These are phyloP conservation scores for Cercospora sp. DNA, from an alignment of 2,329 filamentous ascomycete species.

Conservation along the genomic window DNA sequence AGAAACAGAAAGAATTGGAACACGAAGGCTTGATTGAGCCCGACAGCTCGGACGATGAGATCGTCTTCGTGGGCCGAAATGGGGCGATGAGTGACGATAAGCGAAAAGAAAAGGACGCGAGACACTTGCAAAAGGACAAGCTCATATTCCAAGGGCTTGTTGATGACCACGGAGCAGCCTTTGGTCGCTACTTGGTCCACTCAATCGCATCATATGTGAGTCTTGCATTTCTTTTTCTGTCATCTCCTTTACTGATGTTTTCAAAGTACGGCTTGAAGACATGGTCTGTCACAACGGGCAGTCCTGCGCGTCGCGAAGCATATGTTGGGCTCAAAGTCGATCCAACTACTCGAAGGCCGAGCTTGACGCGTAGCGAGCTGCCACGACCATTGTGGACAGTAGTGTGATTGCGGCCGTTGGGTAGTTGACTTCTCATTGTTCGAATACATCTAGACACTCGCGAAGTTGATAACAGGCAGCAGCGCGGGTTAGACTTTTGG, in stretches of 20 bases:
- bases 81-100: slow-evolving; percentile 62
- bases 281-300: slow-evolving; percentile 71
- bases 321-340: slow-evolving; percentile 71
- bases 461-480: slow-evolving; percentile 12
- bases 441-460: not conserved
- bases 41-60: slow-evolving; percentile 73
- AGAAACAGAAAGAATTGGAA: slow-evolving; percentile 50
- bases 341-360: slow-evolving; percentile 37
- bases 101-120: slow-evolving; percentile 54
- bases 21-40: slow-evolving; percentile 46
- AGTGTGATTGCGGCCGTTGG: slow-evolving; percentile 27
- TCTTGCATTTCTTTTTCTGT: slow-evolving; percentile 12
- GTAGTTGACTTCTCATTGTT: not conserved
- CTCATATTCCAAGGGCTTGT: slow-evolving; percentile 79
- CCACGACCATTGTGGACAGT: slow-evolving; percentile 66
- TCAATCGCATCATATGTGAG: slow-evolving; percentile 75
- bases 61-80: slow-evolving; percentile 80
- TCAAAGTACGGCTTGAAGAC: slow-evolving; percentile 74
- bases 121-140: slow-evolving; percentile 59
- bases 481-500: slow-evolving; percentile 7
- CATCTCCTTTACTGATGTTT: slow-evolving; percentile 3
- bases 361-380: slow-evolving; percentile 45
- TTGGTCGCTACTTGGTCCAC: slow-evolving; percentile 91
- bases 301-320: slow-evolving; percentile 72
- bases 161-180: slow-evolving; percentile 73